These are phyloP conservation scores for Huiozyma sinensis DNA, from an alignment of 805 yeast genomes.

Conservation along the genomic window DNA sequence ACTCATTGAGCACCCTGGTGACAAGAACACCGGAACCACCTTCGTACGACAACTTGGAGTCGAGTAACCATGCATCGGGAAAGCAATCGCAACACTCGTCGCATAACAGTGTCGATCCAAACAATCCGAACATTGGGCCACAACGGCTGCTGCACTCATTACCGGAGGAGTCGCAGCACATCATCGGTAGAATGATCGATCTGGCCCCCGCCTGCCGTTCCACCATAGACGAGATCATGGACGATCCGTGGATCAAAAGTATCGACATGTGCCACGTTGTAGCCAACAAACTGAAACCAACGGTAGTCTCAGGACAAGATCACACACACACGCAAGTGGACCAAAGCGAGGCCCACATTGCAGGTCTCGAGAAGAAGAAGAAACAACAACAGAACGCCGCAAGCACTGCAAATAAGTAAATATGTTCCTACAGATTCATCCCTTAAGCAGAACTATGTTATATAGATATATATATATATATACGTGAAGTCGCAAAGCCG, in stretches of 20 bases:
- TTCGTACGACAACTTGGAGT: constrained; percentile 19
- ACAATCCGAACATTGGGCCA: constrained; percentile 64
- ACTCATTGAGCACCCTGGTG: constrained; percentile 51
- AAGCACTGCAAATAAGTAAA: too few species aligned
- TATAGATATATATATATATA: too few species aligned
- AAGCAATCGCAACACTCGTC: constrained; percentile 7
- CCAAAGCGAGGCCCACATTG: constrained; percentile 91
- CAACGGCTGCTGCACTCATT: constrained; percentile 59
- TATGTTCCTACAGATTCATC: too few species aligned
- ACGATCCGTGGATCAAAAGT: constrained; percentile 56
- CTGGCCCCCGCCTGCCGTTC: constrained; percentile 80
- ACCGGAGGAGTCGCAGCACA: constrained; percentile 56
- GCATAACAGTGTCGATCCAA: constrained; percentile 32
- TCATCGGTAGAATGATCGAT: constrained; percentile 69
- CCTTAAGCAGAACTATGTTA: too few species aligned
- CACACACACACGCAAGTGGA: constrained; percentile 86
- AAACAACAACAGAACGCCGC: constrained; percentile 19
- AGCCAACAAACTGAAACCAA: constrained; percentile 32
- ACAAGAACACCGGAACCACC: constrained; percentile 44
- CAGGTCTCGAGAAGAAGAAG: constrained; percentile 80
- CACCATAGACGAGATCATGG: constrained; percentile 67
- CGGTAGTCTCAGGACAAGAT: constrained; percentile 35
- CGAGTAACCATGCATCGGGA: not conserved
- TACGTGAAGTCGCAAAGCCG: too few species aligned
- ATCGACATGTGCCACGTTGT: constrained; percentile 60